Evolutionary conservation across 495 filamentous ascomycete genomes (phyloP), one percentile per base, ranked within the genome.

Genomic region (Astrothelium macrocarpum): DNA sequence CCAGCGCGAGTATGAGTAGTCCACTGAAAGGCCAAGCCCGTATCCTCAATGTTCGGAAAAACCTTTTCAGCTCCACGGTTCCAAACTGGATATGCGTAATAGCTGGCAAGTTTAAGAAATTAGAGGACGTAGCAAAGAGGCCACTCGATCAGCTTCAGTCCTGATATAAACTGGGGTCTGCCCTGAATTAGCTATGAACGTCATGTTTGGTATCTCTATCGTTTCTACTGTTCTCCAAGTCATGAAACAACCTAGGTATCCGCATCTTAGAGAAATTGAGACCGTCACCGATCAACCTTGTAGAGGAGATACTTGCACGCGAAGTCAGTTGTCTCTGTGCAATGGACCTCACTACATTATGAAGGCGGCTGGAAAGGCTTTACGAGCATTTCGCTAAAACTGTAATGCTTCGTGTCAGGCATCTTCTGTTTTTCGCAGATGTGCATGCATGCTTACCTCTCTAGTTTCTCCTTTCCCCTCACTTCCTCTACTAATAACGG

Each of bases 401-500:
- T 84, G 67, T 65, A 61, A 53, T 28, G 12, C 18, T 18, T 23
- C 34, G 14, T 34, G 31, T 58, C 29, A 61, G 20, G 32, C 16
- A 5, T 56, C 2, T 28, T 18, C n/a, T 23, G 36, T 53, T 29
- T 3, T 2, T 14, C 31, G 3, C n/a, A 49, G 42, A 32, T 11
- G 29, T 20, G 28, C n/a, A 59, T 59, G 29, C 36, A 28, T 18
- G 80, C 81, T 77, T 70, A 85, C 84, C 80, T 90, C 75, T 93
- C 91, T 67, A 98, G 76, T 72, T 85, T 90, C 74, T 97, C 93
- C 81, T 93, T 96, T 16, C 94, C 94, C 66, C 95, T 79, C 7
- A 99, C 90, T 73, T 99, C 94, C 74, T 97, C 93, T 2, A 94
- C 89, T 70, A 99, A 76, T 67, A 97, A 76, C 25, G 94, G 94